Evolutionary conservation across 208 protist genomes (phyloP).

Genomic region (Trypanosomatidae sp.): DNA sequence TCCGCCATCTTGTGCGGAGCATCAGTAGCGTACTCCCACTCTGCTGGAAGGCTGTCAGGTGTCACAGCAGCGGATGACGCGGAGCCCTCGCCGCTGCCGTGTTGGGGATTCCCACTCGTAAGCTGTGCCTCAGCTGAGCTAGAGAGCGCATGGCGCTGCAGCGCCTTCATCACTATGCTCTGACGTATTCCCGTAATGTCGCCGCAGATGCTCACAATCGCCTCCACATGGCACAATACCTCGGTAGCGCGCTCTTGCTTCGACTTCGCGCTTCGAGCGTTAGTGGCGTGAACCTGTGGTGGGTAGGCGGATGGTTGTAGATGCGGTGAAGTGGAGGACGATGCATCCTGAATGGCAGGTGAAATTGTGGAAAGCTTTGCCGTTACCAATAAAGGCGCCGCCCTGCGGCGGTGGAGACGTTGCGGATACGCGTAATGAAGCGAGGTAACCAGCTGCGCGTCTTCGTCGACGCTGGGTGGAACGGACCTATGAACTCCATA

Average conservation of each 20-base stretch:
- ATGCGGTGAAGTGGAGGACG: neutral
- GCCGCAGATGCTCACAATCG: slow-evolving; percentile 19
- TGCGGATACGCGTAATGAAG: slow-evolving; percentile 10
- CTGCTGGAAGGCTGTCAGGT: slow-evolving; percentile 4
- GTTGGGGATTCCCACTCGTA: neutral
- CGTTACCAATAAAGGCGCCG: too few species aligned
- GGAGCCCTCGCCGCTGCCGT: neutral
- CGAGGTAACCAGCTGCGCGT: slow-evolving; percentile 26
- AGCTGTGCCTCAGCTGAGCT: neutral
- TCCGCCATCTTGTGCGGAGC: slow-evolving; percentile 10
- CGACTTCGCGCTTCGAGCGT: neutral
- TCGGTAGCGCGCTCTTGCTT: neutral
- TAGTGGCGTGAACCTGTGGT: neutral
- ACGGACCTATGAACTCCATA: neutral
- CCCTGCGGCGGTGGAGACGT: neutral
- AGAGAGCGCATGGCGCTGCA: slow-evolving; percentile 16
- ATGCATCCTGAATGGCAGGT: neutral
- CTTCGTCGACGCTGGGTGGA: slow-evolving; percentile 9
- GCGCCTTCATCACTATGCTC: slow-evolving; percentile 4
- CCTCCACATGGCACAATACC: slow-evolving; percentile 5
- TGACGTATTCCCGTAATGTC: slow-evolving; percentile 6
- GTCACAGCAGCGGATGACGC: neutral
- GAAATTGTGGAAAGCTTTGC: neutral
- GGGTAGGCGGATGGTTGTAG: neutral
- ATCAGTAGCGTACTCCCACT: slow-evolving; percentile 13